Conservation (phyloP, 805 yeast genomes). For the Myxozyma sirexii region DNA sequence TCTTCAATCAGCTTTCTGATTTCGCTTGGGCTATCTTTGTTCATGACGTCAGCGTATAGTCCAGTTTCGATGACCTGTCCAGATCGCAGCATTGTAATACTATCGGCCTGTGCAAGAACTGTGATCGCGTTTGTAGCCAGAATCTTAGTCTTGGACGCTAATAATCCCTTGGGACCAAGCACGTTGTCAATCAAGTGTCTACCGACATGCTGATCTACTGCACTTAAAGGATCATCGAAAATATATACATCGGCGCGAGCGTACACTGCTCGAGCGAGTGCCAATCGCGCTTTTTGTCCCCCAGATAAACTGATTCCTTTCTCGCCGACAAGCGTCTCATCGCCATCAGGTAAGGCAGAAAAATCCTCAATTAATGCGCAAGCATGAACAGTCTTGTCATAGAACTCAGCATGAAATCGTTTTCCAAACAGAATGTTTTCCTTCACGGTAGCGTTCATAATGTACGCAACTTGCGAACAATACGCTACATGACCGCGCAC, state of each 20-base stretch:
- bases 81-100: conserved; percentile 65
- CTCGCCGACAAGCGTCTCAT: conserved; percentile 91
- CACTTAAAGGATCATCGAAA: conserved; percentile 89
- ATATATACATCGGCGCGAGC: conserved; percentile 89
- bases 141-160: conserved; percentile 71
- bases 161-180: conserved; percentile 75
- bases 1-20: conserved; percentile 32
- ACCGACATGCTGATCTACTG: conserved; percentile 97
- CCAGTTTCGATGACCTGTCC: conserved; percentile 46
- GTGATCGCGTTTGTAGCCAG: conserved; percentile 86
- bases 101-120: conserved; percentile 74
- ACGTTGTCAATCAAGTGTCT: conserved; percentile 80
- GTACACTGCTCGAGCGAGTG: conserved; percentile 94
- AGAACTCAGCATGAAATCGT: conserved; percentile 75
- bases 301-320: conserved; percentile 95
- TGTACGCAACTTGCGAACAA: conserved; percentile 94
- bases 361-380: conserved; percentile 85
- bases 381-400: conserved; percentile 78
- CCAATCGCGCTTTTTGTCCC: conserved; percentile 94
- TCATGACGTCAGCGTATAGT: conserved; percentile 37
- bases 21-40: conserved; percentile 5
- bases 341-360: conserved; percentile 81
- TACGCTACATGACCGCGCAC: conserved; percentile 82
- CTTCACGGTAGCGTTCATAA: conserved; percentile 88
- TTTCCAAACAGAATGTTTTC: conserved; percentile 91